A percentile compares a stretch with the other conserved stretches of the same genome.
Conservation (phyloP, 768 basidiomycete species). For the Mrakia blollopis region DNA sequence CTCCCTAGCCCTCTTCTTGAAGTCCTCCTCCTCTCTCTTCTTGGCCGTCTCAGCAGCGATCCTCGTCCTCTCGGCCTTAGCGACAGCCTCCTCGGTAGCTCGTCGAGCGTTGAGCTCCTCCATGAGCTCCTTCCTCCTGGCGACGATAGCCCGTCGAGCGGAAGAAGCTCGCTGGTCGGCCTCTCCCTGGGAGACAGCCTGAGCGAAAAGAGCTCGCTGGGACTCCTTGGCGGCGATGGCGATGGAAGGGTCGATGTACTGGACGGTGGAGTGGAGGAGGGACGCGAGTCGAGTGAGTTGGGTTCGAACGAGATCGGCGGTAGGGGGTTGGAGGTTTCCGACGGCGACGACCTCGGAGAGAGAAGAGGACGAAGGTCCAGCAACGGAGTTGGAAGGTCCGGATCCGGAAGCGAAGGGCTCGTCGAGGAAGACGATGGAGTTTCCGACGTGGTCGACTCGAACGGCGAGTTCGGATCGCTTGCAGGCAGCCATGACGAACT, state of each 20-base stretch:
- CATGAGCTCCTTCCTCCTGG: slow-evolving; percentile 75
- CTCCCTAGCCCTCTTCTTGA: slow-evolving; percentile 54
- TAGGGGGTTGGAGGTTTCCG: slow-evolving; percentile 59
- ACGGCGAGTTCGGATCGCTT: slow-evolving; percentile 78
- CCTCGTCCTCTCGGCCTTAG: slow-evolving; percentile 63
- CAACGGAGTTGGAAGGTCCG: slow-evolving; percentile 37
- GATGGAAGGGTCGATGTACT: slow-evolving; percentile 46
- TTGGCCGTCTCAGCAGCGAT: slow-evolving; percentile 60
- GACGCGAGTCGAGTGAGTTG: slow-evolving; percentile 70
- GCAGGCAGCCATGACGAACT: slow-evolving; percentile 88
- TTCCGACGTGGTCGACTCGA: slow-evolving; percentile 79
- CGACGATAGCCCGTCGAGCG: slow-evolving; percentile 71
- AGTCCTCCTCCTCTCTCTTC: slow-evolving; percentile 62
- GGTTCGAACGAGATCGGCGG: slow-evolving; percentile 66
- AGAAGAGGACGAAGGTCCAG: slow-evolving; percentile 44
- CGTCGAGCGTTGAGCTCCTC: slow-evolving; percentile 77
- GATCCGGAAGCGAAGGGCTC: slow-evolving; percentile 55
- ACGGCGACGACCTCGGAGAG: slow-evolving; percentile 27
- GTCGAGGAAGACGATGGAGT: slow-evolving; percentile 77
- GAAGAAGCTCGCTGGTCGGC: slow-evolving; percentile 48
- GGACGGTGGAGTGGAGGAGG: slow-evolving; percentile 66
- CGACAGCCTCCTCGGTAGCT: slow-evolving; percentile 79
- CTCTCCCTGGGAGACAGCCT: slow-evolving; percentile 50
- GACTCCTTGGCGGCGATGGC: slow-evolving; percentile 58
- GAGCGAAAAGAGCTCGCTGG: slow-evolving; percentile 45